Evolutionary conservation across 345 rosid species (phyloP), one percentile per base, ranked within the genome.

Genomic region (Barbarea vulgaris): DNA sequence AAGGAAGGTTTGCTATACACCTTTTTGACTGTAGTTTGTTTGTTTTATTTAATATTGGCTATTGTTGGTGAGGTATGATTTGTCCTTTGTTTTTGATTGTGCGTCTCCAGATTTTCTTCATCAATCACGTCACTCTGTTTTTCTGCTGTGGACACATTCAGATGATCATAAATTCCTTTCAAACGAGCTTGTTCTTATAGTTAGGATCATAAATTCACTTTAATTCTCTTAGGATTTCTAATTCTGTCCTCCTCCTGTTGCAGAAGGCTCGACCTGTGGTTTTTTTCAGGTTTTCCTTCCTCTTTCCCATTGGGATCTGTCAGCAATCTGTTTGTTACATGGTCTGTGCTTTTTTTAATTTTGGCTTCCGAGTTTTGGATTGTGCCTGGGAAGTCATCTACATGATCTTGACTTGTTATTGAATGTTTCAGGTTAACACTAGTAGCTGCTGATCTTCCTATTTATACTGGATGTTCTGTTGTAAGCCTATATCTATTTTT

Each of bases 101-200:
- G 44, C 58, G 47, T 58, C 34, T 33, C 34, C 57, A 70, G 67
- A 59, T 58, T 52, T 22, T 52, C 18, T 28, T 30, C 44, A 44
- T 12, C 42, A 13, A 3, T 21, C 55, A 2, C 3, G 30, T 15
- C n/a, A 19, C 21, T 19, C 41, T 55, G 27, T 24, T 52, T 56
- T 18, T 65, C 15, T 51, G 48, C 48, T 27, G 15, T 70, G 9
- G 10, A 31, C 46, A 31, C 21, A 55, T 17, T 31, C 41, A 31
- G 13, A 57, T 57, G 24, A 17, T 17, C 24, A 17, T n/a, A 4
- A 4, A 31, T 31, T 57, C 14, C 41, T 56, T 57, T 13, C 63
- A 9, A 33, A 31, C 42, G 42, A 57, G 62, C 31, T 30, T 31
- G 0, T n/a, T 56, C 62, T 12, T 53, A 30, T n/a, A 17, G 10